phyloP scores from a whole-genome alignment of 495 filamentous ascomycete genomes.

The Cercophora samala region DNA sequence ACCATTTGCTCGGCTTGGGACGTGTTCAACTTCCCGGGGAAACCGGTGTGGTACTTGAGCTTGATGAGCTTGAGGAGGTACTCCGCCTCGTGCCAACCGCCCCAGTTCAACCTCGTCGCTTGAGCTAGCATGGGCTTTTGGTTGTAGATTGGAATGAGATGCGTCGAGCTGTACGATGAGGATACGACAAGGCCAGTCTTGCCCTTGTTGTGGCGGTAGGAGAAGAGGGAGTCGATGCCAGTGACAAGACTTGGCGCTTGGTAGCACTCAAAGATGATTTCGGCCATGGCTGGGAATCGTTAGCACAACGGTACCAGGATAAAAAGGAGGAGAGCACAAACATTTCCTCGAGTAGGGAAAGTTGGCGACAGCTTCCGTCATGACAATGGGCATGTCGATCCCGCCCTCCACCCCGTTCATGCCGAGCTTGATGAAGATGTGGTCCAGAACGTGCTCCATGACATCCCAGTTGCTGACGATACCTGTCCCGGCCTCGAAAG shows the following conservation, averaged over 20 bases:
- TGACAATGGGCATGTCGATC: slow-evolving; percentile 82
- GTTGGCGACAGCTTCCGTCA: slow-evolving; percentile 95
- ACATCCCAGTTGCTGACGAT: slow-evolving; percentile 97
- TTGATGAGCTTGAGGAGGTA: slow-evolving; percentile 84
- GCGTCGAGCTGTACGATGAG: slow-evolving; percentile 87
- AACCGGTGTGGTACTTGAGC: slow-evolving; percentile 83
- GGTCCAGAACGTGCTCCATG: slow-evolving; percentile 89
- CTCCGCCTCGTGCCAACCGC: slow-evolving; percentile 81
- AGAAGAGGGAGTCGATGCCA: slow-evolving; percentile 94
- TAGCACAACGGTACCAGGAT: background rate
- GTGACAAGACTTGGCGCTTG: slow-evolving; percentile 81
- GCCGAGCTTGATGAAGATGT: slow-evolving; percentile 87
- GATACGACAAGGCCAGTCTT: slow-evolving; percentile 86
- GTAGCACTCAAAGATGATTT: slow-evolving; percentile 95
- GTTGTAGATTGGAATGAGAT: slow-evolving; percentile 90
- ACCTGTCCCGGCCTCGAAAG: slow-evolving; percentile 85
- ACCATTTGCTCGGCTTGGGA: slow-evolving; percentile 84
- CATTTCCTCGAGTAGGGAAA: slow-evolving; percentile 79
- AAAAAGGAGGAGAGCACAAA: slow-evolving; percentile 39
- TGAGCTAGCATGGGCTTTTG: slow-evolving; percentile 77
- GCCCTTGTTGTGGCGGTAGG: slow-evolving; percentile 87
- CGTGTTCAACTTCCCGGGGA: slow-evolving; percentile 77
- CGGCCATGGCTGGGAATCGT: slow-evolving; percentile 72
- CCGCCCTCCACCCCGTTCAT: slow-evolving; percentile 69
- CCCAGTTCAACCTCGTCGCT: slow-evolving; percentile 90